Evolutionary conservation across 176 grass and related monocot genomes (phyloP).

Genomic region (Lolium rigidum): DNA sequence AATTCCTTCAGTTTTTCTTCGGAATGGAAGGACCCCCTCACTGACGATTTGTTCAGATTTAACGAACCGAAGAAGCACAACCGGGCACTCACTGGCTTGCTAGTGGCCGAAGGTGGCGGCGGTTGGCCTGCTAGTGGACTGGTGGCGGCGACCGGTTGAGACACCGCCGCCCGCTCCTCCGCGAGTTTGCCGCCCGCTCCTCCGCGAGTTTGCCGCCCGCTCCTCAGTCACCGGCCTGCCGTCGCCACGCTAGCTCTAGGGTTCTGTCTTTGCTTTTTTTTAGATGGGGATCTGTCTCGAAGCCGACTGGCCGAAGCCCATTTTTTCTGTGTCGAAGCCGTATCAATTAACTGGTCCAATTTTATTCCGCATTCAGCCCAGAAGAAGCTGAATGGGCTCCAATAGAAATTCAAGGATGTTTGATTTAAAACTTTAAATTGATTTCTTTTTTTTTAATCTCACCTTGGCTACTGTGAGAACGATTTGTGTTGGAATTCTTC

Average conservation of each 20-base stretch:
- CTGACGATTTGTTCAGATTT: not conserved
- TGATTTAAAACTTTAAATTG: not conserved
- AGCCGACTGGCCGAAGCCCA: not conserved
- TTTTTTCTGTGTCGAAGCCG: not conserved
- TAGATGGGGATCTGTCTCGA: too few species aligned
- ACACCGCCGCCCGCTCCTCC: not conserved
- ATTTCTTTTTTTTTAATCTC: not conserved
- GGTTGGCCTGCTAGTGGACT: not conserved
- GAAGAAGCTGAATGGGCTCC: not conserved
- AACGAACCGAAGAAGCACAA: not conserved
- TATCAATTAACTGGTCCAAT: not conserved
- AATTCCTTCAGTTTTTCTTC: not conserved
- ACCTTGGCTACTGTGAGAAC: not conserved
- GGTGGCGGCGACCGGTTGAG: not conserved
- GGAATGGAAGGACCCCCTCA: not conserved
- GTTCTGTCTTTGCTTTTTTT: not conserved
- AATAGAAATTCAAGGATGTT: too few species aligned
- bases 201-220: too few species aligned
- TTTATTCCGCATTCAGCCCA: not conserved
- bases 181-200: not conserved
- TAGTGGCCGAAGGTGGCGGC: not conserved
- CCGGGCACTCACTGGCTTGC: not conserved
- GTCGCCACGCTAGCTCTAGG: not conserved
- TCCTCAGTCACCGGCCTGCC: too few species aligned
- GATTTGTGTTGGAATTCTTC: not conserved